Percentiles rank a stretch among this genome's conserved stretches.
These are phyloP conservation scores for Fraxinus sp. DNA, from an alignment of 305 asterid species.

Conservation along the genomic window DNA sequence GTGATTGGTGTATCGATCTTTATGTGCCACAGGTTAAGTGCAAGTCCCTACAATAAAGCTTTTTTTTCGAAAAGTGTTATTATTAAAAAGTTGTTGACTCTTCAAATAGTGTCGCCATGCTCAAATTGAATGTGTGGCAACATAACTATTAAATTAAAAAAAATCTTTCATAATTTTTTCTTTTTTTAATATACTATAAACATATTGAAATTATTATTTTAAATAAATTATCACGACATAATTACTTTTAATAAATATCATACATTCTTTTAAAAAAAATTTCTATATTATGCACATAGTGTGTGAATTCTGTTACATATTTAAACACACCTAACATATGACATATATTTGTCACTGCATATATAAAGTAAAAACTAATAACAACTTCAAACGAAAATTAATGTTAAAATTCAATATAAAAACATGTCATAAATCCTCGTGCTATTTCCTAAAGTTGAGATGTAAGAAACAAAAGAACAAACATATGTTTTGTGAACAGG, in stretches of 20 bases:
- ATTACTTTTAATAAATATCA: no score
- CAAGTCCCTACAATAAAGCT: no score
- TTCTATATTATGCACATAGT: not conserved
- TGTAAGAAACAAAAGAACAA: not conserved
- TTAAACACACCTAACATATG: no score
- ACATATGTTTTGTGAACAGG: not conserved
- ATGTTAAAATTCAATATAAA: not conserved
- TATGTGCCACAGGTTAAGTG: no score
- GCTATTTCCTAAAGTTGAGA: not conserved
- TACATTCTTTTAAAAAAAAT: no score
- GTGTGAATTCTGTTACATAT: not conserved
- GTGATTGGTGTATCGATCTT: not conserved
- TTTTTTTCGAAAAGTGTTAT: no score
- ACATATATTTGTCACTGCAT: not conserved
- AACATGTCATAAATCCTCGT: not conserved
- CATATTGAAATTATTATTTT: not conserved
- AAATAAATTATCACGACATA: not conserved
- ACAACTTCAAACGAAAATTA: not conserved
- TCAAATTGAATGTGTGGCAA: not conserved
- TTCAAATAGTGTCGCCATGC: not conserved
- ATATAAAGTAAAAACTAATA: no score
- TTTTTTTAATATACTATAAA: no score
- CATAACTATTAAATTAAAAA: no score
- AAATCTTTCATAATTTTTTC: not conserved
- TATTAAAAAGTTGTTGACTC: no score